These are phyloP conservation scores for Colletotrichum truncatum DNA, from an alignment of 2,329 filamentous ascomycete species.

Conservation along the genomic window DNA sequence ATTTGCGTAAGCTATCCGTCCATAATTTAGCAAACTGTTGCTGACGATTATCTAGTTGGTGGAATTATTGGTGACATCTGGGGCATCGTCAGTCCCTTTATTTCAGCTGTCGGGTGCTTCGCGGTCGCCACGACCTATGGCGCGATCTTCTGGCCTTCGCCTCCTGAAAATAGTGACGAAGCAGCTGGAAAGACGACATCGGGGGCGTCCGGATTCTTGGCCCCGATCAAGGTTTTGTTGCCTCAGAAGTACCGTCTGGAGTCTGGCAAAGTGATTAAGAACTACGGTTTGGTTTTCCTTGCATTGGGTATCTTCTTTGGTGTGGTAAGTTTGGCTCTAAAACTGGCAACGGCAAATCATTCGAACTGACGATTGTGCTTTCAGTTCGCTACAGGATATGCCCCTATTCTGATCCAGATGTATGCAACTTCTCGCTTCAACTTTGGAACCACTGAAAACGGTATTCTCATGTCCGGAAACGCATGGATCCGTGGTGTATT, in stretches of 20 bases:
- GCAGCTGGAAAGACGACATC: slow-evolving; percentile 29
- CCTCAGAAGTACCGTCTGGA: slow-evolving; percentile 63
- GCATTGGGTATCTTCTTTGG: slow-evolving; percentile 73
- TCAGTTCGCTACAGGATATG: slow-evolving; percentile 68
- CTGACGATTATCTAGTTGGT: slow-evolving; percentile 52
- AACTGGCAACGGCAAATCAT: too few species aligned
- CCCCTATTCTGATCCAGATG: slow-evolving; percentile 68
- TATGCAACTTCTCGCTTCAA: slow-evolving; percentile 65
- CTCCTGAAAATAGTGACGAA: slow-evolving; percentile 37
- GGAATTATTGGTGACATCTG: slow-evolving; percentile 71
- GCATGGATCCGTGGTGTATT: slow-evolving; percentile 64
- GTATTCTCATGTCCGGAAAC: slow-evolving; percentile 65
- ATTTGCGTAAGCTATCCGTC: slow-evolving; percentile 53
- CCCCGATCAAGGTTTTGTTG: slow-evolving; percentile 68
- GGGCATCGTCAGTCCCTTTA: slow-evolving; percentile 72
- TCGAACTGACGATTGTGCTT: not conserved
- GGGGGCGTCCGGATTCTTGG: slow-evolving; percentile 63
- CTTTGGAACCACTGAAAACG: slow-evolving; percentile 65
- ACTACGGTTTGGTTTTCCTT: slow-evolving; percentile 71
- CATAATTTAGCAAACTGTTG: not conserved
- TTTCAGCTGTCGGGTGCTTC: slow-evolving; percentile 55
- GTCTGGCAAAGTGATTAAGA: slow-evolving; percentile 59
- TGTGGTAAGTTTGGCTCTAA: slow-evolving; percentile 53
- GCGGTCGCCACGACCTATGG: slow-evolving; percentile 41
- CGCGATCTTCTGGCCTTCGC: slow-evolving; percentile 40